Conservation (phyloP, 345 rosid species). For the Physaria fendleri region DNA sequence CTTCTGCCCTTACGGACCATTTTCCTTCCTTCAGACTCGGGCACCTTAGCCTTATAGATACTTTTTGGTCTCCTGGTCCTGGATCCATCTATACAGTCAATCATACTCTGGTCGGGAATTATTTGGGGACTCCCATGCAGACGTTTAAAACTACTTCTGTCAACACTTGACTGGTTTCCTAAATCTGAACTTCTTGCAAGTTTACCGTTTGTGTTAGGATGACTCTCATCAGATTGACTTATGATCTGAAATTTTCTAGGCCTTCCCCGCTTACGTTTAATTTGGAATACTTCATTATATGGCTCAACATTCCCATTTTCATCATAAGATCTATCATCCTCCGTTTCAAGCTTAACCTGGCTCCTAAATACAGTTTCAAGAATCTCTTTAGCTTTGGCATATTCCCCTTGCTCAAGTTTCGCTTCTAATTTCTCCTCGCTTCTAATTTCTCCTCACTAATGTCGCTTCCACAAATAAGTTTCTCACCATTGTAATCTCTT, state of each 20-base stretch:
- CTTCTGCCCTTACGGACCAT: constrained; percentile 19
- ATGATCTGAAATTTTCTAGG: constrained; percentile 25
- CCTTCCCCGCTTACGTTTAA: constrained; percentile 36
- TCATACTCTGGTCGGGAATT: constrained; percentile 5
- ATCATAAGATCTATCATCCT: constrained; percentile 2
- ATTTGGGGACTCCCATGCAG: constrained; percentile 25
- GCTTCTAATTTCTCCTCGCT: constrained; percentile 2
- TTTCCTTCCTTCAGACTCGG: constrained; percentile 16
- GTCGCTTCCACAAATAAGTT: not conserved
- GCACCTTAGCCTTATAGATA: constrained; percentile 6
- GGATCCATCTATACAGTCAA: constrained; percentile 22
- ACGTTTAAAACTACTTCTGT: not conserved
- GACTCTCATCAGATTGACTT: constrained; percentile 7
- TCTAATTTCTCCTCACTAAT: no score
- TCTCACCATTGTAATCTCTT: not conserved
- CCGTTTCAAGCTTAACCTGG: not conserved
- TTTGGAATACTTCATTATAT: not conserved
- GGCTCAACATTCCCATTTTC: not conserved
- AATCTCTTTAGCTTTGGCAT: not conserved
- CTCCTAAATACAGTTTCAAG: not conserved
- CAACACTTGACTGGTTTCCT: constrained; percentile 3
- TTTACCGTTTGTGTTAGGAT: not conserved
- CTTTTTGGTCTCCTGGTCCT: constrained; percentile 27
- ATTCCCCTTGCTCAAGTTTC: not conserved
- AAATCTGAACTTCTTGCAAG: not conserved